Conservation (phyloP, 768 basidiomycete genomes). For the Suillus plorans region DNA sequence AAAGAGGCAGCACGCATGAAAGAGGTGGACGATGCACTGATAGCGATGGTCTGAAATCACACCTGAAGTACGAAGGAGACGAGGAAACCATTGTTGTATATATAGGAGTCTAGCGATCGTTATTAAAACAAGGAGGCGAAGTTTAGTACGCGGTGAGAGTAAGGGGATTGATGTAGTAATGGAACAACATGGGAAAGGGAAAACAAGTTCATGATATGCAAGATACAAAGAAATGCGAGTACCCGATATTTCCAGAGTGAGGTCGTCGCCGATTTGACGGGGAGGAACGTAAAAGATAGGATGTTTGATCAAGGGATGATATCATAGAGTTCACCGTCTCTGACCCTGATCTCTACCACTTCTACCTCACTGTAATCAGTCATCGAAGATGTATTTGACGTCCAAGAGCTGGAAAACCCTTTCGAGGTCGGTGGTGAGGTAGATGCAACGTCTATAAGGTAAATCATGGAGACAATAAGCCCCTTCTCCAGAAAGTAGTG, state of each 20-base stretch:
- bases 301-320: constrained; percentile 56
- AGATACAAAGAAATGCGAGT: constrained; percentile 4
- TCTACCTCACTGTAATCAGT: constrained; percentile 76
- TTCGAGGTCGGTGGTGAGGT: constrained; percentile 75
- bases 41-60: constrained; percentile 40
- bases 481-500: constrained; percentile 15
- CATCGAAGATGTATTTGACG: constrained; percentile 64
- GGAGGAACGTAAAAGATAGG: background rate
- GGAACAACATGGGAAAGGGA: constrained; percentile 4
- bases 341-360: constrained; percentile 84
- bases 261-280: background rate
- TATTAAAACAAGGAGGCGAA: constrained; percentile 5
- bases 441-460: constrained; percentile 67
- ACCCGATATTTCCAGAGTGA: background rate
- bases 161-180: constrained; percentile 1
- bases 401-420: constrained; percentile 67
- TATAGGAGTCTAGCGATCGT: background rate
- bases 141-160: constrained; percentile 4
- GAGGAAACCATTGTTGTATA: background rate
- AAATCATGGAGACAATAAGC: constrained; percentile 8
- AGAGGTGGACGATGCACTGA: constrained; percentile 66
- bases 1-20: constrained; percentile 52
- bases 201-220: constrained; percentile 10
- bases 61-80: constrained; percentile 3
- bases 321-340: constrained; percentile 72